phyloP scores from a whole-genome alignment of 2,329 filamentous ascomycete genomes.

The Colletotrichum melonis region DNA sequence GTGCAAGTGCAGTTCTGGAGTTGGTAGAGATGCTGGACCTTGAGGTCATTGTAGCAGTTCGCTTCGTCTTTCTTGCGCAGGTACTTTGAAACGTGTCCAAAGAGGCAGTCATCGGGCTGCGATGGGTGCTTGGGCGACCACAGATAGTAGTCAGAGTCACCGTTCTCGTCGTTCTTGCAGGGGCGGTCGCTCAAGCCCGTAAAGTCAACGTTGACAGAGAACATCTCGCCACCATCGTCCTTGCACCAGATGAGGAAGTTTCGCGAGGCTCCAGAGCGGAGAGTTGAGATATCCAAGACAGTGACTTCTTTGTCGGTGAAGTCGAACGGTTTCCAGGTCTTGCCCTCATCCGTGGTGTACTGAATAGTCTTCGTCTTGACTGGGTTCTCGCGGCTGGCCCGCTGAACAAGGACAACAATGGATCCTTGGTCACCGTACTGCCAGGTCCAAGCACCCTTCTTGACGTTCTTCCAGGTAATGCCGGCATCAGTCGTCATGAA shows the following conservation, averaged over 20 bases:
- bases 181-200: constrained; percentile 78
- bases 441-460: constrained; percentile 91
- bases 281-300: constrained; percentile 85
- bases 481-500: constrained; percentile 95
- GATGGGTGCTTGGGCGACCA: constrained; percentile 90
- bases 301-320: constrained; percentile 79
- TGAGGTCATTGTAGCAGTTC: constrained; percentile 84
- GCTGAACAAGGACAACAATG: constrained; percentile 87
- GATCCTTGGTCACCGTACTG: constrained; percentile 96
- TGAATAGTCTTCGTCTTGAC: constrained; percentile 76
- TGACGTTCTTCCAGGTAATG: constrained; percentile 85
- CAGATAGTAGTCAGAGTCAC: constrained; percentile 73
- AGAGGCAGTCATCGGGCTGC: constrained; percentile 84
- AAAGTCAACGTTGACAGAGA: constrained; percentile 90
- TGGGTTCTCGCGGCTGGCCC: constrained; percentile 73
- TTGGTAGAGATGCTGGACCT: constrained; percentile 76
- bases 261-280: constrained; percentile 87
- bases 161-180: constrained; percentile 76
- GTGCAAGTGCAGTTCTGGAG: constrained; percentile 86
- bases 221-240: constrained; percentile 64
- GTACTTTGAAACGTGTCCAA: constrained; percentile 90
- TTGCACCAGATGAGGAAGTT: constrained; percentile 94
- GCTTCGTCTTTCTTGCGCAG: constrained; percentile 86
- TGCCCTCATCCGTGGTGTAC: constrained; percentile 85
- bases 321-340: constrained; percentile 79